A percentile compares a stretch with the other conserved stretches of the same genome.
phyloP scores from a whole-genome alignment of 768 basidiomycete genomes.

The Hericium erinaceus region DNA sequence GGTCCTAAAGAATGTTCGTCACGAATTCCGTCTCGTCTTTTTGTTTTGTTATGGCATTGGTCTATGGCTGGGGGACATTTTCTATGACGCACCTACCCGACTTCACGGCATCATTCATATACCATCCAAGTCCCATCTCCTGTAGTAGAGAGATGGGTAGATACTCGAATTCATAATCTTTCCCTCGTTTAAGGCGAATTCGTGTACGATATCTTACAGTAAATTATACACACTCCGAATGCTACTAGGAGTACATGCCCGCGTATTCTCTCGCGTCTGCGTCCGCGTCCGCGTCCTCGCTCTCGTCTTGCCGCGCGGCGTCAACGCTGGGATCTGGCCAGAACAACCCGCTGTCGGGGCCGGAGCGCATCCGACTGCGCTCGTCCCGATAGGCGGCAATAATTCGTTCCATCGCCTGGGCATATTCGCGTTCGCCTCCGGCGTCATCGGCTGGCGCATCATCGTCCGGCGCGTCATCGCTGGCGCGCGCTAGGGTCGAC shows the following conservation, averaged over 20 bases:
- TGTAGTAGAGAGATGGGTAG: not conserved
- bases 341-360: not conserved
- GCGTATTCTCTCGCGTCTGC: not conserved
- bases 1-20: constrained; percentile 35
- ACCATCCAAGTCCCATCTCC: not conserved
- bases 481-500: not conserved
- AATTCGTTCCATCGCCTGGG: constrained; percentile 3
- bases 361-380: not conserved
- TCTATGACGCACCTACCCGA: not conserved
- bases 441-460: not conserved
- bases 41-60: not conserved
- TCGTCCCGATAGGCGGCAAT: constrained; percentile 3
- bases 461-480: not conserved
- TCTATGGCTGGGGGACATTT: not conserved
- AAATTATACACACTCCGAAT: not conserved
- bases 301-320: constrained; percentile 15
- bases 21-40: constrained; percentile 2
- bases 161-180: not conserved
- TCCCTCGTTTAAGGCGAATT: not conserved
- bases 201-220: constrained; percentile 4
- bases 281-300: not conserved
- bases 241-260: constrained; percentile 4
- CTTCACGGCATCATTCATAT: not conserved
- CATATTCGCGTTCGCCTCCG: not conserved
- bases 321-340: not conserved